These are phyloP conservation scores for Rhodotorula sp. DNA, from an alignment of 1,284 basidiomycete species.

Conservation along the genomic window DNA sequence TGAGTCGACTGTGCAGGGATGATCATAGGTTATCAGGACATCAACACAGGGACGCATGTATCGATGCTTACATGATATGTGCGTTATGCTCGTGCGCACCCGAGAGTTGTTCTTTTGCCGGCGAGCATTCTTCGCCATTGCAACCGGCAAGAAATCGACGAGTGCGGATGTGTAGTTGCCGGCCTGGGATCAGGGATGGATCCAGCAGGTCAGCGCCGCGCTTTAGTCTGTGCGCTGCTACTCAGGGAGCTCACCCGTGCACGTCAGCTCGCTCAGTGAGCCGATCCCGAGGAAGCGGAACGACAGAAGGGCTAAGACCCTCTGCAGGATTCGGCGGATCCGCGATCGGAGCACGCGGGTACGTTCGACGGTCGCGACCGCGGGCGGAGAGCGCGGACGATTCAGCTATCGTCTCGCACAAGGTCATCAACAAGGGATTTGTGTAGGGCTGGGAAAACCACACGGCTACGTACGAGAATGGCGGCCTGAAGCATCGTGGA, in stretches of 20 bases:
- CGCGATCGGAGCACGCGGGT: too few species aligned
- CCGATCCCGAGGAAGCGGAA: background rate
- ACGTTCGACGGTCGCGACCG: too few species aligned
- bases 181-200: background rate
- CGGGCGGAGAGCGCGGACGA: too few species aligned
- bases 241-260: background rate
- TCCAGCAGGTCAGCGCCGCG: background rate
- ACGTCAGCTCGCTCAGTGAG: background rate
- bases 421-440: too few species aligned
- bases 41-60: background rate
- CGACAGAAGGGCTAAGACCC: background rate
- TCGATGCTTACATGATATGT: background rate
- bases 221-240: too few species aligned
- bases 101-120: background rate
- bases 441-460: too few species aligned
- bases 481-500: too few species aligned
- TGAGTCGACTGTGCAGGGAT: conserved; percentile 68
- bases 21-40: background rate
- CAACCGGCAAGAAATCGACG: background rate
- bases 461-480: too few species aligned
- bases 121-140: background rate
- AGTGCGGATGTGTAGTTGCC: background rate
- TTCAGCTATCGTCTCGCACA: too few species aligned
- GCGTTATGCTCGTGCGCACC: background rate
- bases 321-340: background rate